Evolutionary conservation across 345 rosid genomes (phyloP), one percentile per base, ranked within the genome.

Genomic region (Arabis alpina): DNA sequence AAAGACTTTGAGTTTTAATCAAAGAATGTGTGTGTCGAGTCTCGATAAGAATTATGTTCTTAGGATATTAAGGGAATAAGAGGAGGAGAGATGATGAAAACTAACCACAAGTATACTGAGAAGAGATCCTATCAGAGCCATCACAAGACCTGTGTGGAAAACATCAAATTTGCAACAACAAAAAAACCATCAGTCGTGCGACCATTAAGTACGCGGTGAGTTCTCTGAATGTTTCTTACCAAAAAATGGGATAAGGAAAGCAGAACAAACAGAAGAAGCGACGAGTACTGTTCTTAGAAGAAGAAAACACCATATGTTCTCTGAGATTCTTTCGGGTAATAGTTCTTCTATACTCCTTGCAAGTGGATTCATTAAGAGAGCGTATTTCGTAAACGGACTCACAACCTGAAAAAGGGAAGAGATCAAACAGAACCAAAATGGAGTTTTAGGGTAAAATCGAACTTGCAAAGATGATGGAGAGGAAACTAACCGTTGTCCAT

Each of bases 261-360:
- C 98, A 63, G 74, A 88, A 48, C 77, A 79, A 65, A 93, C 96
- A 32, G 98, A 76, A 59, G 97, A 93, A 63, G 84, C 68, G 11
- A 93, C 97, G 10, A 93, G 91, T 36, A 51, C 73, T 49, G 93
- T 78, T 76, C 98, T 86, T 47, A 93, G 85, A 64, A 88, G 82
- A 76, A 79, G 36, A 76, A 79, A 89, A 47, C 92, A 82, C 90
- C 86, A 85, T 53, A 72, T 15, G 67, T 65, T 87, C 65, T 76
- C 84, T 6, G 87, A 41, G 57, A 87, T 49, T 70, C 80, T 49
- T 53, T 41, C 52, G 0, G 97, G 98, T 78, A 93, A 77, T 37
- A 93, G 81, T 80, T 93, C 98, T 80, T 93, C 98, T 77, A 93
- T 85, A 73, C 98, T 64, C 76, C 94, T 86, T 13, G 91, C 97